These are phyloP conservation scores for Talaromyces sp. DNA, from an alignment of 2,329 filamentous ascomycete species.

Conservation along the genomic window DNA sequence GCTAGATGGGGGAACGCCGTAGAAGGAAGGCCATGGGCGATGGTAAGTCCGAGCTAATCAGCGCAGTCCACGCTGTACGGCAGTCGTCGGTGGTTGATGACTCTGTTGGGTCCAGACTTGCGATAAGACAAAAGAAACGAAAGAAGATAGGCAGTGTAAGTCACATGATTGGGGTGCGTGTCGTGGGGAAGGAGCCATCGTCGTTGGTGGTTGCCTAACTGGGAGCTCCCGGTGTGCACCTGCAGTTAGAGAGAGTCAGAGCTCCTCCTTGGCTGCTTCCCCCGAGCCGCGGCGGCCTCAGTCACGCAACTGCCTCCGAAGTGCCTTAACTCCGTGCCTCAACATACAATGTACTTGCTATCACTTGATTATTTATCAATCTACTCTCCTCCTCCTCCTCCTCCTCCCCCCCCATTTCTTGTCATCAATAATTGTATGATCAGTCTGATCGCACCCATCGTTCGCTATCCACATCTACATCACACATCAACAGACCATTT, in stretches of 20 bases:
- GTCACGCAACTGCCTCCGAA: background rate
- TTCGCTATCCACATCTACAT: background rate
- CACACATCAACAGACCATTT: background rate
- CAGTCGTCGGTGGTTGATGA: background rate
- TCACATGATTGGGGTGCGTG: constrained; percentile 10
- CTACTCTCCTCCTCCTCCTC: too few relatives aligned
- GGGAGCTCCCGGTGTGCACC: constrained; percentile 10
- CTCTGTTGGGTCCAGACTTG: background rate
- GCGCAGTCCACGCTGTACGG: background rate
- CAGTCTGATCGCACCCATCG: background rate
- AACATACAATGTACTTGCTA: constrained; percentile 1
- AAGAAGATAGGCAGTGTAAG: background rate
- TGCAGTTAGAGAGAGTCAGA: background rate
- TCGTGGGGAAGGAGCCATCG: constrained; percentile 7
- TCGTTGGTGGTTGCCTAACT: constrained; percentile 9
- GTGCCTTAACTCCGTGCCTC: constrained; percentile 1
- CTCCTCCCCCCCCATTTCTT: too few relatives aligned
- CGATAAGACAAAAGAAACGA: background rate
- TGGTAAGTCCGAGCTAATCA: background rate
- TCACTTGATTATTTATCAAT: background rate
- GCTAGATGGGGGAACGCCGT: background rate
- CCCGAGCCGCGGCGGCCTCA: background rate
- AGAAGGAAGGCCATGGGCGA: background rate
- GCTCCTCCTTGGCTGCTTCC: constrained; percentile 3
- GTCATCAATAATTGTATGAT: background rate